phyloP scores from a whole-genome alignment of 2,329 filamentous ascomycete species.

The Colletotrichum chrysophilum region DNA sequence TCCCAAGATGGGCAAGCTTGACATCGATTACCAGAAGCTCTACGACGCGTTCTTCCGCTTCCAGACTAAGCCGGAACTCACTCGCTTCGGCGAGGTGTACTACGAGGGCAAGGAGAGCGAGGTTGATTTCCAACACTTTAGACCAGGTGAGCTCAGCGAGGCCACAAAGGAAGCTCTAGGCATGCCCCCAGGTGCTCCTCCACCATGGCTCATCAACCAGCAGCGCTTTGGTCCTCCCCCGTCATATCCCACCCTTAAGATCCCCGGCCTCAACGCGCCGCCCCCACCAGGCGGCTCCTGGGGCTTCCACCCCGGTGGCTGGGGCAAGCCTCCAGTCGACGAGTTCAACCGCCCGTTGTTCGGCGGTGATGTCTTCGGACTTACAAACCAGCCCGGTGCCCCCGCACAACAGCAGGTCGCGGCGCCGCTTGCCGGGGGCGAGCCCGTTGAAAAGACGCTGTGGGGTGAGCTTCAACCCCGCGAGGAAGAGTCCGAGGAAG shows the following conservation, averaged over 20 bases:
- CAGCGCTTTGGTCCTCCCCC: slow-evolving; percentile 93
- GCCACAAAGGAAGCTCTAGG: slow-evolving; percentile 90
- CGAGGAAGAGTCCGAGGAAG: slow-evolving; percentile 77
- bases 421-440: slow-evolving; percentile 57
- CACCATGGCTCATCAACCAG: slow-evolving; percentile 97
- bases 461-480: slow-evolving; percentile 92
- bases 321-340: slow-evolving; percentile 94
- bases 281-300: slow-evolving; percentile 87
- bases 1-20: slow-evolving; percentile 94
- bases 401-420: slow-evolving; percentile 34
- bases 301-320: slow-evolving; percentile 95
- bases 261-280: slow-evolving; percentile 92
- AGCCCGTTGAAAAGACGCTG: slow-evolving; percentile 83
- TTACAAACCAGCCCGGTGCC: slow-evolving; percentile 55
- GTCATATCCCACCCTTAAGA: slow-evolving; percentile 93
- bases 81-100: slow-evolving; percentile 97
- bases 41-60: slow-evolving; percentile 99
- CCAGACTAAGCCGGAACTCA: slow-evolving; percentile 93
- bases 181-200: slow-evolving; percentile 90
- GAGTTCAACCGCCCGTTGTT: slow-evolving; percentile 91
- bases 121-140: slow-evolving; percentile 88
- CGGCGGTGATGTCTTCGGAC: slow-evolving; percentile 93
- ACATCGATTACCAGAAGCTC: slow-evolving; percentile 98
- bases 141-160: slow-evolving; percentile 88
- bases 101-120: slow-evolving; percentile 99